Evolutionary conservation across 768 basidiomycete species (phyloP).

Genomic region (Coprinopsis strossmayeri): DNA sequence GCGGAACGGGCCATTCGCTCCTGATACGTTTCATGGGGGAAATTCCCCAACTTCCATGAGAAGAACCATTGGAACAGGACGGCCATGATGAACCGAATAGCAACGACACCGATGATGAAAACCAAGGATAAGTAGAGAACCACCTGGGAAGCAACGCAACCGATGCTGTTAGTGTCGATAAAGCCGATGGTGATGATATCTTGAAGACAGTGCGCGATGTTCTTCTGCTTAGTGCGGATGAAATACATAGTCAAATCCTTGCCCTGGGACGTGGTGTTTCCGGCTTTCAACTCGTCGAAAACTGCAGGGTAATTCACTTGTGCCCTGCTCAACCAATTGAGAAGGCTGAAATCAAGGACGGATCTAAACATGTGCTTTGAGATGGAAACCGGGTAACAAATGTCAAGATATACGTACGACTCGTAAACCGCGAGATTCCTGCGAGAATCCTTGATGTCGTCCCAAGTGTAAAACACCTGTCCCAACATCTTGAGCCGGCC

Average conservation of each 20-base stretch:
- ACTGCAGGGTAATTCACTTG: conserved; percentile 80
- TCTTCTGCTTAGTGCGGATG: conserved; percentile 60
- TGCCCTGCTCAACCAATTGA: conserved; percentile 76
- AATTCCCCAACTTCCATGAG: conserved; percentile 91
- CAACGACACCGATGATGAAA: conserved; percentile 96
- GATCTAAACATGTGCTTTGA: conserved; percentile 34
- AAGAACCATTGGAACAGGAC: conserved; percentile 98
- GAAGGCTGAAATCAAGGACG: conserved; percentile 84
- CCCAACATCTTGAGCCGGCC: conserved; percentile 52
- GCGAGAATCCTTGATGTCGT: conserved; percentile 58
- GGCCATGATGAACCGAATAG: conserved; percentile 93
- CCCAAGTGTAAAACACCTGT: conserved; percentile 93
- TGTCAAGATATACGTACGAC: conserved; percentile 50
- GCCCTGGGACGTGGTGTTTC: conserved; percentile 69
- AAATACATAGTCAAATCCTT: conserved; percentile 88
- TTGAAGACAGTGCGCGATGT: conserved; percentile 74
- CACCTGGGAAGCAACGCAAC: conserved; percentile 92
- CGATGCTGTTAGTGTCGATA: conserved; percentile 90
- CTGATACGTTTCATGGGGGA: conserved; percentile 88
- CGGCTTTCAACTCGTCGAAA: conserved; percentile 70
- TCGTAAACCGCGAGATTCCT: conserved; percentile 93
- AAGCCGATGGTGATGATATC: conserved; percentile 87
- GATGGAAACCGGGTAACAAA: conserved; percentile 3
- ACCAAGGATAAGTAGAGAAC: conserved; percentile 93
- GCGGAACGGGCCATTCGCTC: conserved; percentile 83